A percentile compares a stretch with the other conserved stretches of the same genome.
phyloP scores from a whole-genome alignment of 371 early-diverging fungal species.

The Mortierella sp. region DNA sequence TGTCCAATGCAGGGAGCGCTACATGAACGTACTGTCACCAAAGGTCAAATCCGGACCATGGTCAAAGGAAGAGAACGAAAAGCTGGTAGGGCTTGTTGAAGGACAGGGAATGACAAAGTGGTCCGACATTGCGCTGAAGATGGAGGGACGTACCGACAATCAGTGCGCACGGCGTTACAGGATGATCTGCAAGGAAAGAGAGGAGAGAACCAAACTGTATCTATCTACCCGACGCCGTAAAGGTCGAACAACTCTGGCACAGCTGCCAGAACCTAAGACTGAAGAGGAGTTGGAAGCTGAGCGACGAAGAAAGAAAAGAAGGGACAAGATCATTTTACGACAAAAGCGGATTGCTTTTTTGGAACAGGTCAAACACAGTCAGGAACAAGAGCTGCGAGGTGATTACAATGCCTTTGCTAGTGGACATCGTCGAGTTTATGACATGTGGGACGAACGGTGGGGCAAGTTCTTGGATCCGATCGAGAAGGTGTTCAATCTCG shows the following conservation, averaged over 20 bases:
- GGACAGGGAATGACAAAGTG: constrained; percentile 64
- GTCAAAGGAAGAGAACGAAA: constrained; percentile 61
- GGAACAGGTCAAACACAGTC: neutral
- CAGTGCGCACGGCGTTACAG: constrained; percentile 69
- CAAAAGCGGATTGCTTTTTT: too few relatives aligned
- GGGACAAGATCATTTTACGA: neutral
- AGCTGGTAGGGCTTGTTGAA: constrained; percentile 55
- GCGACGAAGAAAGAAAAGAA: neutral
- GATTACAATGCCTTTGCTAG: constrained; percentile 4
- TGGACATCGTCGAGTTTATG: constrained; percentile 25
- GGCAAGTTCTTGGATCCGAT: constrained; percentile 26
- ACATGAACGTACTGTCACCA: constrained; percentile 77
- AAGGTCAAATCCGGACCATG: constrained; percentile 64
- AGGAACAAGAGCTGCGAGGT: constrained; percentile 6
- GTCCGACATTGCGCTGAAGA: constrained; percentile 60
- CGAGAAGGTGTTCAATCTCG: constrained; percentile 44
- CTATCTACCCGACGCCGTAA: constrained; percentile 20
- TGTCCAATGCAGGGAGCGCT: constrained; percentile 90
- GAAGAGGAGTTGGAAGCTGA: neutral
- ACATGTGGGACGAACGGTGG: constrained; percentile 29
- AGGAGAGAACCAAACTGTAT: neutral
- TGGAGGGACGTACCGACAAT: constrained; percentile 69
- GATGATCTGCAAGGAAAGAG: constrained; percentile 5
- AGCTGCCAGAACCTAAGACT: neutral
- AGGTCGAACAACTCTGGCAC: constrained; percentile 3